Evolutionary conservation across 768 basidiomycete genomes (phyloP).

Genomic region (Hericium erinaceus): DNA sequence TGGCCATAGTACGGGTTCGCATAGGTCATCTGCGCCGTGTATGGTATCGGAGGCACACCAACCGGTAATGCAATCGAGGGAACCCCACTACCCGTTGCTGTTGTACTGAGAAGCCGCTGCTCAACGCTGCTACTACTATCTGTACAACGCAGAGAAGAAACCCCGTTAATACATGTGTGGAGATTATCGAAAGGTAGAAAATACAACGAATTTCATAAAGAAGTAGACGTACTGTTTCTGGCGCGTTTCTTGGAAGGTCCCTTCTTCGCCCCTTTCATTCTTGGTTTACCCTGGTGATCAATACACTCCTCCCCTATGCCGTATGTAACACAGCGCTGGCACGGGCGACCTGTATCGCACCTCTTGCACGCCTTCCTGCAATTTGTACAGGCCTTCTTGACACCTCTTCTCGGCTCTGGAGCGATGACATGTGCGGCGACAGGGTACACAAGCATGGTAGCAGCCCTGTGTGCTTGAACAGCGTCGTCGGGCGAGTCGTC

Average conservation of each 20-base stretch:
- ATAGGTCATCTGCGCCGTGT: constrained; percentile 43
- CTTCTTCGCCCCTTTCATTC: constrained; percentile 79
- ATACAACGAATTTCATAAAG: constrained; percentile 6
- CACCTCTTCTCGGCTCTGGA: constrained; percentile 58
- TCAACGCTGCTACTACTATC: constrained; percentile 37
- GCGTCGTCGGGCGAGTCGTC: constrained; percentile 18
- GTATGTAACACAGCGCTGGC: constrained; percentile 88
- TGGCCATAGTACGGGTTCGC: constrained; percentile 47
- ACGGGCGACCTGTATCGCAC: constrained; percentile 86
- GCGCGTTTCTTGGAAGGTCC: constrained; percentile 94
- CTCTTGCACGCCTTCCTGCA: constrained; percentile 91
- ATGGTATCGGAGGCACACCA: constrained; percentile 37
- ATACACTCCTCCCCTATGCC: constrained; percentile 80
- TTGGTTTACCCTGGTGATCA: constrained; percentile 87
- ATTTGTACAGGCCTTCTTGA: constrained; percentile 87
- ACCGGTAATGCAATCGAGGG: constrained; percentile 23
- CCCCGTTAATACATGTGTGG: constrained; percentile 14
- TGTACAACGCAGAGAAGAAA: constrained; percentile 33
- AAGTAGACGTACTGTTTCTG: constrained; percentile 61
- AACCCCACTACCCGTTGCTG: constrained; percentile 21
- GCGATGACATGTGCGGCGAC: constrained; percentile 41
- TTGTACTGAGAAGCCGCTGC: constrained; percentile 29
- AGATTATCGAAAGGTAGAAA: background rate
- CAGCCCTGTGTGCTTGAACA: constrained; percentile 38
- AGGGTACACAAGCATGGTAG: constrained; percentile 64